Base-by-base conservation (phyloP, 345 rosid species). In the Aquilaria malaccensis region DNA sequence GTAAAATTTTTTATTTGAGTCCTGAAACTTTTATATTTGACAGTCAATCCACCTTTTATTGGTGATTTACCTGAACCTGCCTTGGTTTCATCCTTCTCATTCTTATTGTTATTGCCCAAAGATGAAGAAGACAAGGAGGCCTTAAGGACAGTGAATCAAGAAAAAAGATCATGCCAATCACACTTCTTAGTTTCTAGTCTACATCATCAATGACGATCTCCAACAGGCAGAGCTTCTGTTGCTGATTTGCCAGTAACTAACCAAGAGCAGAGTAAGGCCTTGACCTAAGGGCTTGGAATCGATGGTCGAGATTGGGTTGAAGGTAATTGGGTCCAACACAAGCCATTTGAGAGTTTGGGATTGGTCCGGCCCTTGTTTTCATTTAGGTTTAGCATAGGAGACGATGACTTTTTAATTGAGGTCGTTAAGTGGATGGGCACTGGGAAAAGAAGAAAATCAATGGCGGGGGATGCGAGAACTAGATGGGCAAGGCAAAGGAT, bases 91-190 rank as follows among this genome's bases (percentile, higher is more conserved):
- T 49, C 43, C 22, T 7, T 2, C 13, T 31, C 29, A 15, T 15
- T 15, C 11, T 33, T 14, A 45, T 51, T 33, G n/a, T 15, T 1
- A 43, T 50, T 33, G 22, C 68, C 51, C 37, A 75, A 49, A 3
- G 79, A 64, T 22, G 70, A 59, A 9, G 74, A 64, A 30, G 78
- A 72, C 6, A 70, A 61, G 48, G 78, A 70, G 43, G 74, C 84
- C 73, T 85, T 85, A 48, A 86, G 87, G 61, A 90, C 84, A n/a
- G 87, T 79, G 59, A 85, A 85, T 72, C 96, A 70, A 49, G 79
- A 75, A 41, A 83, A 67, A 53, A 91, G 86, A 67, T 83, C 85
- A 13, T 87, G 33, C 71, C 79, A 37, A 69, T 12, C 30, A 67
- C 64, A 3, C 45, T 58, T 67, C 53, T 76, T 45, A 66, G 41